Evolutionary conservation across 2,329 filamentous ascomycete species (phyloP), one percentile per base, ranked within the genome.

Genomic region (Colletotrichum sp.): DNA sequence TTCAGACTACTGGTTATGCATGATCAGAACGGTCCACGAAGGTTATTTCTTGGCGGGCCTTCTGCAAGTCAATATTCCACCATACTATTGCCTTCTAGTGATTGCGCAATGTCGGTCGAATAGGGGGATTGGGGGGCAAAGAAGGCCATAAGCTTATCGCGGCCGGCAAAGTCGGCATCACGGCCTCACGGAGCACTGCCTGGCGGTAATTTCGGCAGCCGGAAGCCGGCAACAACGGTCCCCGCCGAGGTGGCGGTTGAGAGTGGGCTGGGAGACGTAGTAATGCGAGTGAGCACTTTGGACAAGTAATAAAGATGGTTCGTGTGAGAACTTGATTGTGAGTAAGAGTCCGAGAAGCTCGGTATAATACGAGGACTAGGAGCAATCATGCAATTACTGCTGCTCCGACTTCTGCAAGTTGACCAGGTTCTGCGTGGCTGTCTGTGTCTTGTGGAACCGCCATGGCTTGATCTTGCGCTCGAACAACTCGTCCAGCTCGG

Each of bases 401-500:
- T 44, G 16, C 5, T 32, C 9, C 52, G 24, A 21, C 16, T 34
- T 62, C 36, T 55, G 26, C 26, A 32, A 21, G 13, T 34, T 28
- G 65, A 60, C 70, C n/a, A 68, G 21, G 5, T 32, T 55, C 65
- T 79, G 72, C 5, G 70, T 76, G 5, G 75, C 77, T 2, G 72
- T 79, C 67, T 77, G 39, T 0, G 72, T 77, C 74, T 78, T 77
- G 64, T 77, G 73, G 28, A 78, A 82, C 24, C 77, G 72, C 80
- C 81, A 81, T 12, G 81, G 76, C 76, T 78, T 80, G 34, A 80
- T 78, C 55, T 81, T 81, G 2, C 79, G 73, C 66, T 82, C 79
- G 28, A 81, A 83, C 8, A 83, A 73, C 71, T 83, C 81, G 18
- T 82, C 80, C 21, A 83, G 28, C 68, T 82, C 80, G 8, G 81